These are phyloP conservation scores for Litsea cubeba DNA, from an alignment of 164 flowering plant genomes.

Conservation along the genomic window DNA sequence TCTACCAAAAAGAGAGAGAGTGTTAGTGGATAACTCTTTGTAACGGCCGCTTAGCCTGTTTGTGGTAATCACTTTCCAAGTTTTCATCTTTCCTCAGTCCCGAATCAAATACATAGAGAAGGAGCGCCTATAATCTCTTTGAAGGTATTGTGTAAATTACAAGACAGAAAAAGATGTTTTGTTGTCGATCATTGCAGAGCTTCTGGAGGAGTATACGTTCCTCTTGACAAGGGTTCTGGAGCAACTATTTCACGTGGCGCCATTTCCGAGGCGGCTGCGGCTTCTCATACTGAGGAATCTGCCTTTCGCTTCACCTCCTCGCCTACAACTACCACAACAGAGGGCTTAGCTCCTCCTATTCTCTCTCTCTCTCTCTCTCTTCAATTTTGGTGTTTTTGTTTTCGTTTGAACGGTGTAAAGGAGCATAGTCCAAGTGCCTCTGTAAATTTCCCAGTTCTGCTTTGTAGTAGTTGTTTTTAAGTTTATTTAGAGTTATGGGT, in stretches of 20 bases:
- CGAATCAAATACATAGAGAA: not conserved
- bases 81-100: not conserved
- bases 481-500: too few relatives aligned
- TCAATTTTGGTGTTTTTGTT: not conserved
- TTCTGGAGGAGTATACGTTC: conserved; percentile 69
- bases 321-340: conserved; percentile 1
- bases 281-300: conserved; percentile 51
- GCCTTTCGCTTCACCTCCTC: conserved; percentile 39
- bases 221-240: conserved; percentile 49
- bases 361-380: not conserved
- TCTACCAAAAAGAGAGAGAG: too few relatives aligned
- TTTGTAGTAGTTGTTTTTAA: not conserved
- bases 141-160: not conserved
- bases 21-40: too few relatives aligned
- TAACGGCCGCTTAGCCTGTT: too few relatives aligned
- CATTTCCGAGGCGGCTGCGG: conserved; percentile 64
- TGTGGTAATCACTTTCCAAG: not conserved
- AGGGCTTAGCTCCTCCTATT: not conserved
- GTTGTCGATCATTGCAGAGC: conserved; percentile 64
- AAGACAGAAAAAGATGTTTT: conserved; percentile 32
- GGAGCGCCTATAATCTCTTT: too few relatives aligned
- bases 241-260: conserved; percentile 54
- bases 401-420: not conserved
- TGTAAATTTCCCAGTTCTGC: not conserved
- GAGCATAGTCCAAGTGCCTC: not conserved